phyloP scores from a whole-genome alignment of 2,329 filamentous ascomycete genomes.

The Pyrenochaeta sp. region DNA sequence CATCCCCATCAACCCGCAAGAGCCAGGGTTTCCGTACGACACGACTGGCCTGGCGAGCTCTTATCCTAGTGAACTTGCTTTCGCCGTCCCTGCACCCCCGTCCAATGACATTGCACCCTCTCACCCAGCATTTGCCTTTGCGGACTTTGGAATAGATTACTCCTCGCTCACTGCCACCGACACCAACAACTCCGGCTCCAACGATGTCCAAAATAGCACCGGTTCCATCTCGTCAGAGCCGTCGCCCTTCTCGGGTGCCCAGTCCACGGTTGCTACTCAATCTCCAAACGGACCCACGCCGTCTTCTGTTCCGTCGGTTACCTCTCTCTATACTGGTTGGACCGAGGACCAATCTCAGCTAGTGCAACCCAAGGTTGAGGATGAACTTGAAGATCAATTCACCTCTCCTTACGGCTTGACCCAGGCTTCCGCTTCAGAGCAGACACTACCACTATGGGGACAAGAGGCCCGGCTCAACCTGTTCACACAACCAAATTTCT shows the following conservation, averaged over 20 bases:
- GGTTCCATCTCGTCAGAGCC: slow-evolving; percentile 42
- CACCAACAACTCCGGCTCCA: slow-evolving; percentile 27
- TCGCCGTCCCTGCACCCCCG: slow-evolving; percentile 31
- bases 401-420: slow-evolving; percentile 37
- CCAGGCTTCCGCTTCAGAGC: slow-evolving; percentile 40
- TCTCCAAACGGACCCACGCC: slow-evolving; percentile 42
- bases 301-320: slow-evolving; percentile 44
- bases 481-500: slow-evolving; percentile 40
- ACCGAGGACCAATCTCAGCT: slow-evolving; percentile 39
- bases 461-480: slow-evolving; percentile 26
- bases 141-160: slow-evolving; percentile 38
- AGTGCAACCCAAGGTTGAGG: slow-evolving; percentile 30
- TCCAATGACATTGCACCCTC: slow-evolving; percentile 28
- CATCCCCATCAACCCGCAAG: slow-evolving; percentile 33
- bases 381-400: slow-evolving; percentile 40
- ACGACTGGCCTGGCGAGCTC: slow-evolving; percentile 23
- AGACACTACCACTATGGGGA: slow-evolving; percentile 40
- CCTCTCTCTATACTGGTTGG: slow-evolving; percentile 48
- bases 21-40: slow-evolving; percentile 35
- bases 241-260: slow-evolving; percentile 46
- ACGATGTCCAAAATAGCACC: slow-evolving; percentile 39
- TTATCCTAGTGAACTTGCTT: slow-evolving; percentile 33
- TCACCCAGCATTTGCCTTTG: slow-evolving; percentile 33
- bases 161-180: slow-evolving; percentile 30
- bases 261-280: slow-evolving; percentile 38